These are phyloP conservation scores for Cyamopsis tetragonoloba DNA, from an alignment of 306 rosid species.

Conservation along the genomic window DNA sequence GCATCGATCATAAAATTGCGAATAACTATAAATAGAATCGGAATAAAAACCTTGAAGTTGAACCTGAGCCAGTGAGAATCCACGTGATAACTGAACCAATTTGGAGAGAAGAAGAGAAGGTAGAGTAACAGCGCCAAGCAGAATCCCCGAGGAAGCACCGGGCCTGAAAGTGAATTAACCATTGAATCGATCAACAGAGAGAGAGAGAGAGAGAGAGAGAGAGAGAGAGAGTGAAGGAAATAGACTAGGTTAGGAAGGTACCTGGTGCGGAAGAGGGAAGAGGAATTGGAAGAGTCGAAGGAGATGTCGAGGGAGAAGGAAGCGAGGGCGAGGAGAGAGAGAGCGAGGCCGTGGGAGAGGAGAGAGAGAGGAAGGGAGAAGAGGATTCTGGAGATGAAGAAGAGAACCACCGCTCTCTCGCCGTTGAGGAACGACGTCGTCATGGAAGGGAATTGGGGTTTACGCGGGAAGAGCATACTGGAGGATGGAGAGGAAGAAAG, in stretches of 20 bases:
- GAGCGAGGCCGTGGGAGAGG: constrained; percentile 63
- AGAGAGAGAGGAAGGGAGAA: constrained; percentile 74
- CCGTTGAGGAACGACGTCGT: constrained; percentile 44
- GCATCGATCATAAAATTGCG: not conserved
- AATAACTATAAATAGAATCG: not conserved
- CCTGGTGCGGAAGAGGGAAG: constrained; percentile 56
- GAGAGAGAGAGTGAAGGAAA: not conserved
- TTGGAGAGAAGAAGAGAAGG: constrained; percentile 81
- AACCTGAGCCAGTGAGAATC: constrained; percentile 46
- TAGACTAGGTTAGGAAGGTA: not conserved
- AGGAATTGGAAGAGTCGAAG: constrained; percentile 47
- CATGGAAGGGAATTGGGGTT: constrained; percentile 17
- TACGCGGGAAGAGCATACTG: constrained; percentile 43
- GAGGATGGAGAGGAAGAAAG: too few species aligned
- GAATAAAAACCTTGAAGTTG: constrained; percentile 45
- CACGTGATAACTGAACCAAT: constrained; percentile 60
- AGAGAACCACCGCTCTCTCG: constrained; percentile 66
- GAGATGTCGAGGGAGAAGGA: constrained; percentile 68
- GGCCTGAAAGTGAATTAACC: constrained; percentile 43
- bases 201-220: not conserved
- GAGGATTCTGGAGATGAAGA: constrained; percentile 53
- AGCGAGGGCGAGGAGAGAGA: constrained; percentile 63
- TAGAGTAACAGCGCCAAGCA: constrained; percentile 69
- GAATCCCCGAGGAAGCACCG: constrained; percentile 80
- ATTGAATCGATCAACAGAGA: not conserved